phyloP scores from a whole-genome alignment of 805 yeast species.

The Cyberlindnera mrakii region DNA sequence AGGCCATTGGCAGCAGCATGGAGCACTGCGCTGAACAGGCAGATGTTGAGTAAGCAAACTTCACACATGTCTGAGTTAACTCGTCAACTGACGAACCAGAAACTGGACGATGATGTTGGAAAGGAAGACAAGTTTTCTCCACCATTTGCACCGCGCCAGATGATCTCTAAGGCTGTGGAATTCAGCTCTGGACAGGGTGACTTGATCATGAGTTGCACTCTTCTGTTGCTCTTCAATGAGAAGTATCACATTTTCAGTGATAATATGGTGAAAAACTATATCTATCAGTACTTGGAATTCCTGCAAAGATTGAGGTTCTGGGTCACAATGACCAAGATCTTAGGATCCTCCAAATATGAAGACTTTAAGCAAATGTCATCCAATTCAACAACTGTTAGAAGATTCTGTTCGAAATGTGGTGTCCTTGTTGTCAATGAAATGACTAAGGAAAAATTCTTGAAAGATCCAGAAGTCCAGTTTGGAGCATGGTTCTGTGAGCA shows the following conservation, averaged over 20 bases:
- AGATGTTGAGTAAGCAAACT: conserved; percentile 4
- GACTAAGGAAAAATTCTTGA: conserved; percentile 34
- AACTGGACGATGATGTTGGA: conserved; percentile 1
- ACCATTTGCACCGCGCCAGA: conserved; percentile 56
- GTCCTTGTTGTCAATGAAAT: conserved; percentile 53
- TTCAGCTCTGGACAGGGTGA: conserved; percentile 62
- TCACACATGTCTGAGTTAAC: conserved; percentile 22
- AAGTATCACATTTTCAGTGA: conserved; percentile 28
- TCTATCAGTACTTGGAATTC: conserved; percentile 47
- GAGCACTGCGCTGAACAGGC: conserved; percentile 9
- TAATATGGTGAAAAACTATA: conserved; percentile 45
- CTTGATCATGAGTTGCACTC: conserved; percentile 49
- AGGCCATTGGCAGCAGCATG: conserved; percentile 12
- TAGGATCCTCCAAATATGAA: conserved; percentile 32
- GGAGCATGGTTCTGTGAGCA: conserved; percentile 85
- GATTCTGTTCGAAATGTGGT: conserved; percentile 59
- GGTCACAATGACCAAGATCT: conserved; percentile 50
- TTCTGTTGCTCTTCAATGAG: conserved; percentile 48
- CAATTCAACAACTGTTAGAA: conserved; percentile 32
- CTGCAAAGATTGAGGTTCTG: conserved; percentile 46
- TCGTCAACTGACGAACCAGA: conserved; percentile 19
- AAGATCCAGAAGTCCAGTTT: conserved; percentile 32
- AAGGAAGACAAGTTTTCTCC: conserved; percentile 11
- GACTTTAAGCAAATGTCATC: conserved; percentile 25
- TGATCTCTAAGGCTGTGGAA: conserved; percentile 46